Conservation (phyloP, 202 grass and related monocot species). For the Dendrocalamus latiflorus region DNA sequence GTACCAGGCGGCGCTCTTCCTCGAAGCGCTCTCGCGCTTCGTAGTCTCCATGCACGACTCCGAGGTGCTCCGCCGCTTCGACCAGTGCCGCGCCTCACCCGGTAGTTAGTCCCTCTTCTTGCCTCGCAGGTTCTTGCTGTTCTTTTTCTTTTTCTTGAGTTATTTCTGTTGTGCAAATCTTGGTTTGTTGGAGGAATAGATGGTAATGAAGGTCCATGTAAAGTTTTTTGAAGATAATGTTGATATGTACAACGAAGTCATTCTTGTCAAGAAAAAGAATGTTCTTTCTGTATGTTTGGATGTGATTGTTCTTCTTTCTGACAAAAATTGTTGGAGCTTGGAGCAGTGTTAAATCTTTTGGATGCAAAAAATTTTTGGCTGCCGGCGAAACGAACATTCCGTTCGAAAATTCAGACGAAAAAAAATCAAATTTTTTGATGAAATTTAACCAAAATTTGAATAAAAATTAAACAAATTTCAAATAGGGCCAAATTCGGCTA, state of each 20-base stretch:
- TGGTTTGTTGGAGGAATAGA: constrained; percentile 33
- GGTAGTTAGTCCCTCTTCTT: constrained; percentile 37
- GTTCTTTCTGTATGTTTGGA: background rate
- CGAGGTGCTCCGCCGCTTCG: constrained; percentile 54
- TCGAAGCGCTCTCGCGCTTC: constrained; percentile 54
- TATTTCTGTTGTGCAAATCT: constrained; percentile 31
- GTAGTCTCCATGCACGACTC: constrained; percentile 57
- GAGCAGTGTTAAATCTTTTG: background rate
- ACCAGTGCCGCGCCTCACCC: constrained; percentile 44
- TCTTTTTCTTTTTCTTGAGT: background rate
- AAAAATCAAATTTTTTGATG: too few species aligned
- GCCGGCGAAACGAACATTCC: too few species aligned
- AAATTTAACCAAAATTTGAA: too few species aligned
- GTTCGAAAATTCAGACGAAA: too few species aligned
- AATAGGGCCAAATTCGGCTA: too few species aligned
- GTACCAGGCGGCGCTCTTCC: constrained; percentile 56
- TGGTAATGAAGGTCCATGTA: background rate
- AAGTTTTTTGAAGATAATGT: background rate
- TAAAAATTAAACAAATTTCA: too few species aligned
- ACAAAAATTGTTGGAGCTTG: background rate
- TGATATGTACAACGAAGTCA: background rate
- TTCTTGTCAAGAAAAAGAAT: background rate
- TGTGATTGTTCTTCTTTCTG: background rate
- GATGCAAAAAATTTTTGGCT: too few species aligned
- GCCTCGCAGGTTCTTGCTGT: constrained; percentile 24